A percentile compares a stretch with the other conserved stretches of the same genome.
Evolutionary conservation across 768 basidiomycete species (phyloP).

Genomic region (Chalciporus sphaerocephalus): DNA sequence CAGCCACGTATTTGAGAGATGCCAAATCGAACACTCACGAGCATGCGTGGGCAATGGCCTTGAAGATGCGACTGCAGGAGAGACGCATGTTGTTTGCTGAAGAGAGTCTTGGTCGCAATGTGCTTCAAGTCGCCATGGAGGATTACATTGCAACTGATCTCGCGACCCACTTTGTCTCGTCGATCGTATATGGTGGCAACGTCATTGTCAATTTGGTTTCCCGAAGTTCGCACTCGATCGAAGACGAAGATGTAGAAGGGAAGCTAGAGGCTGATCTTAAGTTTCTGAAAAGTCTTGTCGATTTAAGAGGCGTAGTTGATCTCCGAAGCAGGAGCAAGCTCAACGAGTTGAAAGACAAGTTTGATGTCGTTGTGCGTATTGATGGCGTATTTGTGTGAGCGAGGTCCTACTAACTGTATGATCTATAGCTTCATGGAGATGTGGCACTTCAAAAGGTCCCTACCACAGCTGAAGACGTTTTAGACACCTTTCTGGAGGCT

Average conservation of each 20-base stretch:
- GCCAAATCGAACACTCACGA: neutral
- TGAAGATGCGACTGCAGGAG: neutral
- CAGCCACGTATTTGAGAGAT: neutral
- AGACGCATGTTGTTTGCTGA: neutral
- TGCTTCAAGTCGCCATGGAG: neutral
- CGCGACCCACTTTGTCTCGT: conserved; percentile 1
- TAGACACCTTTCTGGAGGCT: neutral
- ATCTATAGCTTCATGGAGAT: neutral
- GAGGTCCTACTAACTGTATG: neutral
- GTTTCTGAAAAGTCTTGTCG: conserved; percentile 14
- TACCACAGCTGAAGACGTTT: neutral
- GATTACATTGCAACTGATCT: too few relatives aligned
- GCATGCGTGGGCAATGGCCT: neutral
- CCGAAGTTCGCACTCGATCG: conserved; percentile 6
- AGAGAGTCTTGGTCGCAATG: neutral
- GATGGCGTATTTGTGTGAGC: too few relatives aligned
- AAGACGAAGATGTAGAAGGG: conserved; percentile 13
- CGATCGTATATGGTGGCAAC: neutral
- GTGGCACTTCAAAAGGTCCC: neutral
- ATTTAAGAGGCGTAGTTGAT: neutral
- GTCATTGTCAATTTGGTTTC: conserved; percentile 10
- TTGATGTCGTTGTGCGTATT: too few relatives aligned
- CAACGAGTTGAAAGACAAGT: too few relatives aligned
- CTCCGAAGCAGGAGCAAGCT: too few relatives aligned
- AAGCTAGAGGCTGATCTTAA: conserved; percentile 11